Conservation (phyloP, 257 asterid species). For the Plantago major region DNA sequence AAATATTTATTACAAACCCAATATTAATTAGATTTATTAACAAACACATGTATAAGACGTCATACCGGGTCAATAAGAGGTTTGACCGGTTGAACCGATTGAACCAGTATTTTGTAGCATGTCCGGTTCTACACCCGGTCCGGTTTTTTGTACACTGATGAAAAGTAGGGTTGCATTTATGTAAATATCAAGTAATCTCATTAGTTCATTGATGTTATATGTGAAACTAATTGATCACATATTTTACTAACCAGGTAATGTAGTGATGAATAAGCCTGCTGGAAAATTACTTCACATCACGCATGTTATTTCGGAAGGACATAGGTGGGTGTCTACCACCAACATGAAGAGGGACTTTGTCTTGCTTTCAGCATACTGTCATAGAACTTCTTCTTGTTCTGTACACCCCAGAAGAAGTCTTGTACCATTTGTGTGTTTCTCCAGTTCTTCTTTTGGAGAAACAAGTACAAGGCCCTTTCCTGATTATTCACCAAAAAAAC, state of each 20-base stretch:
- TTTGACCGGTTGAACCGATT: too few species aligned
- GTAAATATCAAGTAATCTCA: too few species aligned
- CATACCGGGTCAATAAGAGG: too few species aligned
- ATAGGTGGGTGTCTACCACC: constrained; percentile 49
- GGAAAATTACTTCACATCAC: constrained; percentile 23
- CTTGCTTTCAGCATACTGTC: constrained; percentile 33
- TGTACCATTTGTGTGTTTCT: constrained; percentile 26
- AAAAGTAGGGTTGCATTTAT: too few species aligned
- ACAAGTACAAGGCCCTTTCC: constrained; percentile 60
- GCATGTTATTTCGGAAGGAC: constrained; percentile 22
- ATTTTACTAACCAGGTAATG: constrained; percentile 29
- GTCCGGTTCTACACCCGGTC: too few species aligned
- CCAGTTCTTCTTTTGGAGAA: constrained; percentile 30
- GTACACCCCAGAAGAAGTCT: constrained; percentile 24
- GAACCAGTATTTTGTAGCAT: too few species aligned
- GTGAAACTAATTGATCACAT: neutral
- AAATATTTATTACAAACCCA: too few species aligned
- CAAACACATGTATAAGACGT: too few species aligned
- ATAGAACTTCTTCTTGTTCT: constrained; percentile 29
- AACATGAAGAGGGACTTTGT: constrained; percentile 59
- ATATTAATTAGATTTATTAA: too few species aligned
- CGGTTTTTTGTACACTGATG: too few species aligned
- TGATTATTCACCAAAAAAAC: constrained; percentile 73
- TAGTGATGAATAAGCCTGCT: constrained; percentile 28
- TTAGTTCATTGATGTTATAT: too few species aligned